Evolutionary conservation across 192 early-diverging fungal species (phyloP).

Genomic region (Spizellomyces punctatus): DNA sequence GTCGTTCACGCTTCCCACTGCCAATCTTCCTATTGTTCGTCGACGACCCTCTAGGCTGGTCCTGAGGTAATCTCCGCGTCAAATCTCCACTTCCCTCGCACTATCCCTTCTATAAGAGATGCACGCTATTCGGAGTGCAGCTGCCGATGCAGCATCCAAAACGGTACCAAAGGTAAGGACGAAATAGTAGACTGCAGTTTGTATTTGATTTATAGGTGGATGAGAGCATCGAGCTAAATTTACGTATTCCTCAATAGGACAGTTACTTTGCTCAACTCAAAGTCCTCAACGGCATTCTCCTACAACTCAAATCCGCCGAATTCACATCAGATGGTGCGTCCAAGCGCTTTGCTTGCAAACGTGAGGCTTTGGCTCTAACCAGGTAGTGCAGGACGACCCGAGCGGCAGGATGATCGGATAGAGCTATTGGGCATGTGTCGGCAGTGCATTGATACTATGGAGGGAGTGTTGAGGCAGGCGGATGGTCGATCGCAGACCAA

Average conservation of each 20-base stretch:
- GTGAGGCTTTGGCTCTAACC: background rate
- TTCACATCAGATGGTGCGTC: background rate
- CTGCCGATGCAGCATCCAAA: background rate
- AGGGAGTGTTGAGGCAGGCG: background rate
- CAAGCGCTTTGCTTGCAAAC: background rate
- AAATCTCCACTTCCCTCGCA: background rate
- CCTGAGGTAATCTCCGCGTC: background rate
- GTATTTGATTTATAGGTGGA: background rate
- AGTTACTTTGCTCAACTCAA: background rate
- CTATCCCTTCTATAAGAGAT: background rate
- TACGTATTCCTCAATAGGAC: no score
- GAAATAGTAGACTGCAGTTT: background rate
- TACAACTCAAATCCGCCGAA: background rate
- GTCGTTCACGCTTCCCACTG: no score
- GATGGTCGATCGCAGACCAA: background rate
- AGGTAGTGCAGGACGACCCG: background rate
- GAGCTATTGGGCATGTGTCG: background rate
- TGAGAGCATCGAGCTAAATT: background rate
- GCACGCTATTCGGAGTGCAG: background rate
- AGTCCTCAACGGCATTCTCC: background rate
- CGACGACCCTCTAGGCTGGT: background rate
- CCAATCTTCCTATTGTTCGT: background rate
- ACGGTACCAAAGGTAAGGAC: background rate
- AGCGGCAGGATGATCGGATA: background rate
- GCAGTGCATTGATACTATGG: background rate